Evolutionary conservation across 345 rosid genomes (phyloP).

Genomic region (Populus davidiana): DNA sequence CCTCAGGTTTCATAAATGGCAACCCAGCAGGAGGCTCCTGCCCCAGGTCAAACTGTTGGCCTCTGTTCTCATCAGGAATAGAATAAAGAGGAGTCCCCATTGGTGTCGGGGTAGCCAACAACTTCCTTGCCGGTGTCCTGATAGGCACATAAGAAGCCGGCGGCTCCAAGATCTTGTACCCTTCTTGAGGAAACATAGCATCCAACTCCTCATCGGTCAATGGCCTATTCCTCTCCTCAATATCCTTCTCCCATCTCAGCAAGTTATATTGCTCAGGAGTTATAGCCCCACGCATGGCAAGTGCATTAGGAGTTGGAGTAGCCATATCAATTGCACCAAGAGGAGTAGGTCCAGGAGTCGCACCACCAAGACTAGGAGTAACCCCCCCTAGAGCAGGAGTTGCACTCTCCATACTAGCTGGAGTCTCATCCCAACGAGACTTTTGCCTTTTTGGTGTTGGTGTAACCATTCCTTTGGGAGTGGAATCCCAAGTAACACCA

Average conservation of each 20-base stretch:
- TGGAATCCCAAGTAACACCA: conserved; percentile 94
- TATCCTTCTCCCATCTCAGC: conserved; percentile 97
- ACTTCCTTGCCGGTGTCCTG: conserved; percentile 88
- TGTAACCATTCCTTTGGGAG: conserved; percentile 75
- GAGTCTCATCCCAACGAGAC: conserved; percentile 99
- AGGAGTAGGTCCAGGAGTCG: conserved; percentile 74
- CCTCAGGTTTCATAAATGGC: conserved; percentile 98
- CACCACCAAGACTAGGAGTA: conserved; percentile 83
- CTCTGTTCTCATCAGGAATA: conserved; percentile 91
- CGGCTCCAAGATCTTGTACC: conserved; percentile 88
- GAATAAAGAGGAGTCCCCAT: conserved; percentile 77
- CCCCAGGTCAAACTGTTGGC: conserved; percentile 96
- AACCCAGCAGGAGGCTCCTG: conserved; percentile 82
- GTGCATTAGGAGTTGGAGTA: conserved; percentile 78
- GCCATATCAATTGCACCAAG: conserved; percentile 81
- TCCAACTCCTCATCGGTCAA: conserved; percentile 96
- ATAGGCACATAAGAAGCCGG: conserved; percentile 95
- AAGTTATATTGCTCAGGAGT: conserved; percentile 92
- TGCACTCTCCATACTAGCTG: conserved; percentile 95
- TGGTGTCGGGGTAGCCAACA: conserved; percentile 86
- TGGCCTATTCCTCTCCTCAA: conserved; percentile 95
- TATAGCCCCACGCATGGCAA: conserved; percentile 64
- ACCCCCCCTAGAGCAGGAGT: conserved; percentile 90
- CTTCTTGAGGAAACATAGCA: conserved; percentile 89
- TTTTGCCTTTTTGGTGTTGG: conserved; percentile 92